Evolutionary conservation across 2,329 filamentous ascomycete species (phyloP), one percentile per base, ranked within the genome.

Genomic region (Neoscytalidium dimidiatum): DNA sequence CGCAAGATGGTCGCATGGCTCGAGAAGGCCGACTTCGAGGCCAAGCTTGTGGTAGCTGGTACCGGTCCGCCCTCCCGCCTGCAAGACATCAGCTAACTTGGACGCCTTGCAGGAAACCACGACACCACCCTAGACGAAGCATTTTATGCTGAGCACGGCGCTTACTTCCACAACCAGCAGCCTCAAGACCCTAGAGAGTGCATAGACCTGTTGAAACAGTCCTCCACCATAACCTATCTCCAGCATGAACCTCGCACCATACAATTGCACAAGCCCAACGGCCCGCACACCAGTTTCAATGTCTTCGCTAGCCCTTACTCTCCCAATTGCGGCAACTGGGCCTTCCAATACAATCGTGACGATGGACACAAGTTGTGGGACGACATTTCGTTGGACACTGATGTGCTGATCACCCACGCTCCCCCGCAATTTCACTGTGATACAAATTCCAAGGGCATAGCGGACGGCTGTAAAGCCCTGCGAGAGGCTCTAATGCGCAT

Each of bases 231-330:
- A 57, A 87, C 83, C 1, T 92, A 92, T 74, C 83, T 93, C 8
- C 77, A 84, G 64, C 88, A 93, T 70, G 77, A 83, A 66, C 79
- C 84, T 43, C 76, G 81, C 8, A 82, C 78, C 0, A 78, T 92
- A 66, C 80, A 79, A 6, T 80, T 93, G n/a, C 78, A 71, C 0
- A 82, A 82, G 0, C 78, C 83, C 0, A 74, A 75, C 0, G 88
- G 87, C 0, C 86, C 88, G 7, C 81, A 76, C 2, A 90, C 88
- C 2, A 78, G 74, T 11, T 89, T 93, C 75, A 87, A 79, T 11
- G 81, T 92, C 46, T 93, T 92, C 72, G 90, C 89, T 1, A 92
- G 89, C 3, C 91, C 90, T 0, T 89, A 84, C 71, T 88, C 88
- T 33, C 90, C 78, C 6, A 53, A 86, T 0, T 77, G 75, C 8